Evolutionary conservation across 306 rosid genomes (phyloP), one percentile per base, ranked within the genome.

Genomic region (Cicer bijugum): DNA sequence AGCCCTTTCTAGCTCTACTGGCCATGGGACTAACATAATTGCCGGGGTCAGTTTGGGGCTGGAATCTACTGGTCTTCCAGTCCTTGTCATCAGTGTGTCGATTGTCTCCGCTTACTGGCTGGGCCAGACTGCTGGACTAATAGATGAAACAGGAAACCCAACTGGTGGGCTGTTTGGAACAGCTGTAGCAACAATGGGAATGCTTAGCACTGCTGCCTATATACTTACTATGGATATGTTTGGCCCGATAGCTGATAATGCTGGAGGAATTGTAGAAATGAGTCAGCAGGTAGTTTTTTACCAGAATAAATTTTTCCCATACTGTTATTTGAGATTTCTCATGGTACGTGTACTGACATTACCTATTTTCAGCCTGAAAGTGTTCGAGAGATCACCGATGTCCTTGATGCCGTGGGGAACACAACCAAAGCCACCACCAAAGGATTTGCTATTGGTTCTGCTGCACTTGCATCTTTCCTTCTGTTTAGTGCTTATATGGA

Each of bases 181-280:
- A 57, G 96, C 97, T 86, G 99, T 94, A 73, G 99, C 99, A 55
- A 94, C 96, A 55, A 94, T 94, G 99, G 99, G 99, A 76, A 94
- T 94, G 99, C 92, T 94, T 77, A 94, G 99, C 86, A 94, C 97
- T 78, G 99, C 99, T 77, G 99, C 97, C 47, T 94, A 94, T 82
- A 89, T 94, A 80, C 99, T 94, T 75, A 94, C 99, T 17, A 94
- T 94, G 99, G 99, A 94, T 87, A 94, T 94, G 99, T 94, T 94
- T 86, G 99, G 99, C 75, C 99, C 97, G 71, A 94, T 94, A 69
- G 97, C 99, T 69, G 99, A 94, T 87, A 94, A 94, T 78, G 99
- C 99, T 16, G 97, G 99, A 77, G 99, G 99, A 81, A 94, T 94
- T 86, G 96, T 94, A 20, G 97, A 94, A 87, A 94, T 94, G 99